Evolutionary conservation across 1,284 basidiomycete species (phyloP).

Genomic region (Leccinum griseonigrum): DNA sequence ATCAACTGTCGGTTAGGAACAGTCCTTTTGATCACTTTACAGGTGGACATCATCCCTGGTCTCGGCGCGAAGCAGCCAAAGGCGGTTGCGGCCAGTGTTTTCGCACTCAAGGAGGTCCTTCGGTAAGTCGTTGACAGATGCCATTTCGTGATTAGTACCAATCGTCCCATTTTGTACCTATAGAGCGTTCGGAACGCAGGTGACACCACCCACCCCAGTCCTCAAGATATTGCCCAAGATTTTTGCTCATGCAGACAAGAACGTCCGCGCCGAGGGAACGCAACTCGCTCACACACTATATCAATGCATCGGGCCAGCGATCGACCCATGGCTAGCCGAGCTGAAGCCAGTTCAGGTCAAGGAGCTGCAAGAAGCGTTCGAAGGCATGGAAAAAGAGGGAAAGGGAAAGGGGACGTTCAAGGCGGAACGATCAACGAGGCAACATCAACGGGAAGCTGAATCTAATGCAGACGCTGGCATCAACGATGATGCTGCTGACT

Average conservation of each 20-base stretch:
- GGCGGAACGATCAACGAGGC: slow-evolving; percentile 78
- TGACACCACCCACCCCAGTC: slow-evolving; percentile 74
- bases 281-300: slow-evolving; percentile 79
- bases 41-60: slow-evolving; percentile 85
- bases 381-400: slow-evolving; percentile 77
- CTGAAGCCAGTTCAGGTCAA: slow-evolving; percentile 99
- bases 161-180: neutral
- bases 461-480: slow-evolving; percentile 44
- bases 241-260: slow-evolving; percentile 95
- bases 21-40: slow-evolving; percentile 21
- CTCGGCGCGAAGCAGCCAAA: slow-evolving; percentile 95
- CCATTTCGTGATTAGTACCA: neutral
- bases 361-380: slow-evolving; percentile 92
- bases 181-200: slow-evolving; percentile 83
- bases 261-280: slow-evolving; percentile 90
- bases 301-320: slow-evolving; percentile 85
- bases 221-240: slow-evolving; percentile 90
- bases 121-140: slow-evolving; percentile 35
- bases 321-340: slow-evolving; percentile 86
- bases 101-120: slow-evolving; percentile 77
- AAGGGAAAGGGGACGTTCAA: slow-evolving; percentile 81
- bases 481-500: slow-evolving; percentile 38
- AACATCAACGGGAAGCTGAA: slow-evolving; percentile 74
- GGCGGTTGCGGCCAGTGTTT: slow-evolving; percentile 80
- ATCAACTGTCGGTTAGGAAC: slow-evolving; percentile 24